Percentiles rank a stretch among this genome's conserved stretches.
phyloP scores from a whole-genome alignment of 106 monocot genomes.

The Chionographis japonica region DNA sequence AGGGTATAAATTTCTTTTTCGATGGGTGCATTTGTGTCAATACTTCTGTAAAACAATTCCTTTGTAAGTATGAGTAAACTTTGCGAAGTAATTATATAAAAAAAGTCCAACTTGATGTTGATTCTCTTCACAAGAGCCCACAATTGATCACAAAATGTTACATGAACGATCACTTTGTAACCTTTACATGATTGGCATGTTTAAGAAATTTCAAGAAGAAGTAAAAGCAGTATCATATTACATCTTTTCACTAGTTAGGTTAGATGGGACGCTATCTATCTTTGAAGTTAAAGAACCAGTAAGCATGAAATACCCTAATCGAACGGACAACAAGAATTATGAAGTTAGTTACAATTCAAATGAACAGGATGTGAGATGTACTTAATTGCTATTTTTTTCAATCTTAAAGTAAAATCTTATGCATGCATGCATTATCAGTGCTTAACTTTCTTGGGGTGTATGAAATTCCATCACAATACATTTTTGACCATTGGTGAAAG shows the following conservation, averaged over 20 bases:
- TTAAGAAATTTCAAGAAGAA: slow-evolving; percentile 58
- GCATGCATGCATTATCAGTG: slow-evolving; percentile 42
- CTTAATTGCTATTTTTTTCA: slow-evolving; percentile 42
- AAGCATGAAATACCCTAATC: slow-evolving; percentile 32
- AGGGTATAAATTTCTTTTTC: slow-evolving; percentile 23
- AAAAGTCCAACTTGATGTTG: slow-evolving; percentile 37
- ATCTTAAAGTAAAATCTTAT: slow-evolving; percentile 37
- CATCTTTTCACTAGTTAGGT: slow-evolving; percentile 25
- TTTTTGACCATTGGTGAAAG: slow-evolving; percentile 44
- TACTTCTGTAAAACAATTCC: slow-evolving; percentile 39
- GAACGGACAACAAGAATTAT: slow-evolving; percentile 40
- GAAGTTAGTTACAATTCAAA: slow-evolving; percentile 39
- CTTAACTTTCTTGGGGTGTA: slow-evolving; percentile 40
- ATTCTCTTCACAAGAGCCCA: slow-evolving; percentile 44
- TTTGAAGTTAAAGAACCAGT: slow-evolving; percentile 49
- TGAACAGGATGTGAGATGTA: slow-evolving; percentile 27
- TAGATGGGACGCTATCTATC: slow-evolving; percentile 35
- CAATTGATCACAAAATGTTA: slow-evolving; percentile 48
- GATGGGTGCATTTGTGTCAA: slow-evolving; percentile 35
- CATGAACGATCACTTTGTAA: slow-evolving; percentile 50
- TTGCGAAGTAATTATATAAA: slow-evolving; percentile 36
- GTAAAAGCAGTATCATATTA: slow-evolving; percentile 50
- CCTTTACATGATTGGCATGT: slow-evolving; percentile 47
- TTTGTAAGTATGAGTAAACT: slow-evolving; percentile 35
- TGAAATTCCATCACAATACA: slow-evolving; percentile 43